Percentiles rank a stretch among this genome's conserved stretches.
phyloP scores from a whole-genome alignment of 2,329 filamentous ascomycete genomes.

The Calonectria montana region DNA sequence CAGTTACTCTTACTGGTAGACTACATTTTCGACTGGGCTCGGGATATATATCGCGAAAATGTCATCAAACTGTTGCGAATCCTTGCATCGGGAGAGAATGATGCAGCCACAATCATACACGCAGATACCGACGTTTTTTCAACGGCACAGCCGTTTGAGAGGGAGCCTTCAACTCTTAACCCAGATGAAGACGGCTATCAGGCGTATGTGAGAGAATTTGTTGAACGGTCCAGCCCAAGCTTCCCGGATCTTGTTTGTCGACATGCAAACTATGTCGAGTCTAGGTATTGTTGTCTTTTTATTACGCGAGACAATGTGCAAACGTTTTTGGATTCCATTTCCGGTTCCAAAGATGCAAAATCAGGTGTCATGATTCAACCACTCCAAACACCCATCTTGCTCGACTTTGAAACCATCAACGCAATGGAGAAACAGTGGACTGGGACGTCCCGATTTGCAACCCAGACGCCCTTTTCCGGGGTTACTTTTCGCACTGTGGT shows the following conservation, averaged over 20 bases:
- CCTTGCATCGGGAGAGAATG: conserved; percentile 2
- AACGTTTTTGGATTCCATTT: neutral
- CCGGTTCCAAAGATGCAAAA: neutral
- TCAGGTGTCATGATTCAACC: neutral
- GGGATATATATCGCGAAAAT: conserved; percentile 22
- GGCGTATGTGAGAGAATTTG: neutral
- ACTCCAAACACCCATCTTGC: neutral
- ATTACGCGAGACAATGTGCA: neutral
- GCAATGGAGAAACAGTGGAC: neutral
- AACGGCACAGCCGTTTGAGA: neutral
- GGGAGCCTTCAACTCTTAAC: neutral
- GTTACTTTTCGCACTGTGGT: neutral
- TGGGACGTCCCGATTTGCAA: neutral
- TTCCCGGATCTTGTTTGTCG: neutral
- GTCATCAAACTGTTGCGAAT: conserved; percentile 16
- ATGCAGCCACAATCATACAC: neutral
- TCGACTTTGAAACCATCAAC: conserved; percentile 4
- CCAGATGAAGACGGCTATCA: neutral
- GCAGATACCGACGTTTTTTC: neutral
- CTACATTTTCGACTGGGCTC: conserved; percentile 28
- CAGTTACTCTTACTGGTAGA: conserved; percentile 24
- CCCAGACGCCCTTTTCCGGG: neutral
- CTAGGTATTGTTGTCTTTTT: neutral
- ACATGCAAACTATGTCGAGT: neutral
- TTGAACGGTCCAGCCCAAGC: neutral